A percentile compares a stretch with the other conserved stretches of the same genome.
These are phyloP conservation scores for Orbilia oligospora DNA, from an alignment of 2,329 filamentous ascomycete species.

Conservation along the genomic window DNA sequence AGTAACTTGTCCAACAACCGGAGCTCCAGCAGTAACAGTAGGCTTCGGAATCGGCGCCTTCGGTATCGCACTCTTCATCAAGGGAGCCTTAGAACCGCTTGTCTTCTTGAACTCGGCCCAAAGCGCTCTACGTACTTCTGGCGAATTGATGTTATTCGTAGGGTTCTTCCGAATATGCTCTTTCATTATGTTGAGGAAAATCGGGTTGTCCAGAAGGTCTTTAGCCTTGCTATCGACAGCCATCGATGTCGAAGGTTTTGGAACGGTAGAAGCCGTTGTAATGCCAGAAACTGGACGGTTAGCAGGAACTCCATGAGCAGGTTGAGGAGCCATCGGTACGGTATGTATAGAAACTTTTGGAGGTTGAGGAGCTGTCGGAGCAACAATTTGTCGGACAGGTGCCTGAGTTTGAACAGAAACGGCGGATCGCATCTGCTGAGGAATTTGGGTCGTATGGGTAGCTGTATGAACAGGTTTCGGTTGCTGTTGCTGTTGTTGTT, in stretches of 20 bases:
- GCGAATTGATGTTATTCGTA: slow-evolving; percentile 45
- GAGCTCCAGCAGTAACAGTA: neutral
- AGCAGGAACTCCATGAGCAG: slow-evolving; percentile 6
- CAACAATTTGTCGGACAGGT: slow-evolving; percentile 18
- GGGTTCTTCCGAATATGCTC: slow-evolving; percentile 44
- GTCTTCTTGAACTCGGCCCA: slow-evolving; percentile 50
- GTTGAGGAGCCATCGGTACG: slow-evolving; percentile 6
- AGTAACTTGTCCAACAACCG: neutral
- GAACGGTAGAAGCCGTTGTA: neutral
- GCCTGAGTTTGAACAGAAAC: slow-evolving; percentile 24
- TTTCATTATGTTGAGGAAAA: slow-evolving; percentile 47
- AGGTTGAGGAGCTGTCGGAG: slow-evolving; percentile 11
- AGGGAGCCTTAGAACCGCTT: slow-evolving; percentile 16
- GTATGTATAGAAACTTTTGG: slow-evolving; percentile 1
- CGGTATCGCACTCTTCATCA: slow-evolving; percentile 10
- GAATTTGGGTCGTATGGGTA: neutral
- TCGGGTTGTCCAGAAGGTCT: slow-evolving; percentile 44
- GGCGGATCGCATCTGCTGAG: slow-evolving; percentile 19
- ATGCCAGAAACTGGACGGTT: slow-evolving; percentile 9
- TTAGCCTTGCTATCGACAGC: slow-evolving; percentile 45
- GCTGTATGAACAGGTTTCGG: slow-evolving; percentile 15
- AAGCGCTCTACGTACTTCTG: slow-evolving; percentile 41
- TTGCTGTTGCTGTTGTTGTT: slow-evolving; percentile 20
- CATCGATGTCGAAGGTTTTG: slow-evolving; percentile 15
- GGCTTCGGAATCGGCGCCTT: slow-evolving; percentile 35